Evolutionary conservation across 2,329 filamentous ascomycete species (phyloP).

Genomic region (Chaetomiaceae sp.): DNA sequence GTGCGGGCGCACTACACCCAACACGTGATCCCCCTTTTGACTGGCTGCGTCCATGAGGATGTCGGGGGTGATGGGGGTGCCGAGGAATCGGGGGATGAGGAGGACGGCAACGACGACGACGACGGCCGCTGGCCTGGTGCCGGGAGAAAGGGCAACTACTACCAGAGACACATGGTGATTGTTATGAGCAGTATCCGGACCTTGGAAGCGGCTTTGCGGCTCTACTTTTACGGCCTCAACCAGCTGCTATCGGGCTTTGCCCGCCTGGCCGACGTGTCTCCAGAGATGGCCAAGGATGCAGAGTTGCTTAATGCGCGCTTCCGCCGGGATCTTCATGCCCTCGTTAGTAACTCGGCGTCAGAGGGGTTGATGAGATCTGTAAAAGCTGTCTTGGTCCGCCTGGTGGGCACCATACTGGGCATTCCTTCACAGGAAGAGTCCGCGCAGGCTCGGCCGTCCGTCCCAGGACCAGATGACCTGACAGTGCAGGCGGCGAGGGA

Average conservation of each 20-base stretch:
- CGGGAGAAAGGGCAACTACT: conserved; percentile 20
- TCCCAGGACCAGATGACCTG: conserved; percentile 28
- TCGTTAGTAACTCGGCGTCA: conserved; percentile 60
- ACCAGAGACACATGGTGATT: conserved; percentile 45
- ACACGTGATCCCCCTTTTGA: conserved; percentile 54
- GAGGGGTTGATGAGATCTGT: conserved; percentile 51
- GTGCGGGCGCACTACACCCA: conserved; percentile 57
- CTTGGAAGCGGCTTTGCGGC: conserved; percentile 55
- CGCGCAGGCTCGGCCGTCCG: conserved; percentile 18
- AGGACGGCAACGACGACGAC: neutral
- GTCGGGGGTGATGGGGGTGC: neutral
- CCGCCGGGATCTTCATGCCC: conserved; percentile 57
- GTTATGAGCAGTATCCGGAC: conserved; percentile 48
- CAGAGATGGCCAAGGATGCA: conserved; percentile 34
- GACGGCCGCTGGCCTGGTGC: neutral
- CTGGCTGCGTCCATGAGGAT: conserved; percentile 35
- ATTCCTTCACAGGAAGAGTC: conserved; percentile 24
- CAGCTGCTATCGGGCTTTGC: conserved; percentile 48
- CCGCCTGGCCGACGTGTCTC: conserved; percentile 22
- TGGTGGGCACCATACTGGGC: conserved; percentile 49
- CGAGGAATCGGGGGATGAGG: neutral
- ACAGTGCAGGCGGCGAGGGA: conserved; percentile 40
- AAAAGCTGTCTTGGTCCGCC: conserved; percentile 48
- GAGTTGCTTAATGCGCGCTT: conserved; percentile 45
- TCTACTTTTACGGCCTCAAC: conserved; percentile 53